Evolutionary conservation across 202 grass and related monocot genomes (phyloP).

Genomic region (Panicum hallii): DNA sequence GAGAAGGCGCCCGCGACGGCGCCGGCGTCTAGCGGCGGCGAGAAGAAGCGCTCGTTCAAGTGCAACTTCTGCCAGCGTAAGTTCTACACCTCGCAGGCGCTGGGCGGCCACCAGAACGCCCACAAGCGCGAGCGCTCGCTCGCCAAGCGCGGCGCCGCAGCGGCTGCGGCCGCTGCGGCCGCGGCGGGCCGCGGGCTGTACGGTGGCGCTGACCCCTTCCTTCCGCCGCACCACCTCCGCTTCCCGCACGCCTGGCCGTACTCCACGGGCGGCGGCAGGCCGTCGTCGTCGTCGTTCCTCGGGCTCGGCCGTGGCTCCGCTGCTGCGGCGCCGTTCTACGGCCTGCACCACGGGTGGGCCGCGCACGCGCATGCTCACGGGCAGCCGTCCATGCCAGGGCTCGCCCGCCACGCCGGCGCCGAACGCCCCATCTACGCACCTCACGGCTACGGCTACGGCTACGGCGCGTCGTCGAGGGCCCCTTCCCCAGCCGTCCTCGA

Average conservation of each 20-base stretch:
- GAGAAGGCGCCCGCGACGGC: neutral
- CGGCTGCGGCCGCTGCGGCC: neutral
- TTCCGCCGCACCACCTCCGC: constrained; percentile 45
- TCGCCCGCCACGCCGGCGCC: neutral
- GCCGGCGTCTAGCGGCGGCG: neutral
- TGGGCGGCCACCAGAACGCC: constrained; percentile 80
- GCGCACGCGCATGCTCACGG: neutral
- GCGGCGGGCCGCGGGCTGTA: constrained; percentile 38
- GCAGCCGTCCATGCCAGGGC: neutral
- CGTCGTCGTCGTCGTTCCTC: constrained; percentile 17
- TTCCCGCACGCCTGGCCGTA: constrained; percentile 45
- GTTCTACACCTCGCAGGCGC: constrained; percentile 75
- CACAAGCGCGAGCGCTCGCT: constrained; percentile 75
- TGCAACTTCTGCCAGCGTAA: constrained; percentile 77
- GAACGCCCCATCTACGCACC: constrained; percentile 22
- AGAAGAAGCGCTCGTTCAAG: constrained; percentile 54
- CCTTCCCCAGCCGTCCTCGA: constrained; percentile 10
- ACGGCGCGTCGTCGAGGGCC: constrained; percentile 21
- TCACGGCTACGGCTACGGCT: constrained; percentile 29
- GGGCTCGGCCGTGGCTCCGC: neutral
- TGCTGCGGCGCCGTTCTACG: constrained; percentile 33
- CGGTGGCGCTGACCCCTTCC: constrained; percentile 17
- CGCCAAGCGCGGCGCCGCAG: constrained; percentile 50
- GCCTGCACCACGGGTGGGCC: constrained; percentile 46
- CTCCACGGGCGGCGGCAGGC: neutral